A percentile compares a stretch with the other conserved stretches of the same genome.
phyloP scores from a whole-genome alignment of 1,284 basidiomycete genomes.

The Meira nashicola region DNA sequence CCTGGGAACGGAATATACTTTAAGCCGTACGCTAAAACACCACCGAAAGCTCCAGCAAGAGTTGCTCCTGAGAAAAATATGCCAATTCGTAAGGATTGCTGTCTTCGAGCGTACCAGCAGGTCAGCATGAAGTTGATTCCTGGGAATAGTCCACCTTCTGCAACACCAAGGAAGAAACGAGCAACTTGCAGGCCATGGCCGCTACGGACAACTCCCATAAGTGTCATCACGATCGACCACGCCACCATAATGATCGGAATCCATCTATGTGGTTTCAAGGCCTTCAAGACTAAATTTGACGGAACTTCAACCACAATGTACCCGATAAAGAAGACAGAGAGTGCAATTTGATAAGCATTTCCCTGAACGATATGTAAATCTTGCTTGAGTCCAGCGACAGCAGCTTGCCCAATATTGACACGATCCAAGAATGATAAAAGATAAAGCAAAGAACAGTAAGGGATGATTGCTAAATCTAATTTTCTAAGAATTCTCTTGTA shows the following conservation, averaged over 20 bases:
- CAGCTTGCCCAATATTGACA: conserved; percentile 46
- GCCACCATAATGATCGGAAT: conserved; percentile 35
- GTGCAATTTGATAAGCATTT: conserved; percentile 57
- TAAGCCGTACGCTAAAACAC: conserved; percentile 41
- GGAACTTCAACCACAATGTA: conserved; percentile 41
- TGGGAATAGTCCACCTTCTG: conserved; percentile 29
- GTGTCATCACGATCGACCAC: conserved; percentile 33
- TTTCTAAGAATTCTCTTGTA: conserved; percentile 32
- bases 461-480: conserved; percentile 42
- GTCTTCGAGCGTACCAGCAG: conserved; percentile 36
- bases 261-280: conserved; percentile 30
- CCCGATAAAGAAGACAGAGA: conserved; percentile 12
- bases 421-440: conserved; percentile 42
- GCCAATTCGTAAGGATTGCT: conserved; percentile 32
- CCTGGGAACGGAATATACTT: conserved; percentile 52
- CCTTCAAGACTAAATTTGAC: conserved; percentile 33
- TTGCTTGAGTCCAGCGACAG: conserved; percentile 11
- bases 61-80: conserved; percentile 53
- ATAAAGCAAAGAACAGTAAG: conserved; percentile 43
- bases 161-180: conserved; percentile 25
- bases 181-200: conserved; percentile 19
- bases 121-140: conserved; percentile 36
- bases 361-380: conserved; percentile 16
- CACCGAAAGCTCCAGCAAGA: conserved; percentile 52
- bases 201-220: conserved; percentile 32